Percentiles rank a stretch among this genome's conserved stretches.
phyloP scores from a whole-genome alignment of 768 basidiomycete genomes.

The Gyrodon lividus region DNA sequence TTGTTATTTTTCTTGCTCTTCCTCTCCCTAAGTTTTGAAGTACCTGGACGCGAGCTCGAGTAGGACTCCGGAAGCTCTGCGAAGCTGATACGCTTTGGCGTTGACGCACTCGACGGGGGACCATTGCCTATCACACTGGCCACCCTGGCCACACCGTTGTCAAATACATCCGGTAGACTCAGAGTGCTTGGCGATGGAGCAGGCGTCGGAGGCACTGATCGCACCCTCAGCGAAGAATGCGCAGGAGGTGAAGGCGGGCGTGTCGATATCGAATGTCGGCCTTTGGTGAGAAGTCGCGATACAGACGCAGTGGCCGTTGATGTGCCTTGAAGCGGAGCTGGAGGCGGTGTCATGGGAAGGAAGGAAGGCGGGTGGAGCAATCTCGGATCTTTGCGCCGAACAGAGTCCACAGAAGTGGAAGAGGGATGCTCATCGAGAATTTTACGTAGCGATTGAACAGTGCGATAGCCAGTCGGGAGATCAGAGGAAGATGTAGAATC shows the following conservation, averaged over 20 bases:
- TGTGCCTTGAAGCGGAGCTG: conserved; percentile 56
- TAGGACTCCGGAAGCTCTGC: conserved; percentile 73
- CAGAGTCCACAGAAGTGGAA: conserved; percentile 23
- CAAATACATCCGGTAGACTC: conserved; percentile 29
- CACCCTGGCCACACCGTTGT: conserved; percentile 27
- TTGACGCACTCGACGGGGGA: conserved; percentile 50
- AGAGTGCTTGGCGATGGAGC: conserved; percentile 33
- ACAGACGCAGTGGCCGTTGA: conserved; percentile 77
- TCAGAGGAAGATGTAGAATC: conserved; percentile 57
- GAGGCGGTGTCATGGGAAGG: conserved; percentile 45
- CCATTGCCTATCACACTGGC: conserved; percentile 36
- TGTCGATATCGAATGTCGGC: conserved; percentile 57
- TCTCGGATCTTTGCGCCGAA: conserved; percentile 12
- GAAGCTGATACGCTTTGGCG: conserved; percentile 79
- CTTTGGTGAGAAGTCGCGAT: conserved; percentile 72
- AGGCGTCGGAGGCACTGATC: conserved; percentile 37
- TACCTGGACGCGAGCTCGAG: conserved; percentile 35
- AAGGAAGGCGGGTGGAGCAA: conserved; percentile 19
- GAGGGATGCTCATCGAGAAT: conserved; percentile 58
- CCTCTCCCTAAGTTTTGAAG: conserved; percentile 35
- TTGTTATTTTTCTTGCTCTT: conserved; percentile 33
- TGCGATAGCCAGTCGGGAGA: conserved; percentile 52
- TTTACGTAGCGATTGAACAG: conserved; percentile 64
- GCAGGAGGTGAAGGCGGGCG: conserved; percentile 60
- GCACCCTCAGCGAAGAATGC: conserved; percentile 45